Conservation (phyloP, 306 rosid genomes). For the Abrus precatorius region DNA sequence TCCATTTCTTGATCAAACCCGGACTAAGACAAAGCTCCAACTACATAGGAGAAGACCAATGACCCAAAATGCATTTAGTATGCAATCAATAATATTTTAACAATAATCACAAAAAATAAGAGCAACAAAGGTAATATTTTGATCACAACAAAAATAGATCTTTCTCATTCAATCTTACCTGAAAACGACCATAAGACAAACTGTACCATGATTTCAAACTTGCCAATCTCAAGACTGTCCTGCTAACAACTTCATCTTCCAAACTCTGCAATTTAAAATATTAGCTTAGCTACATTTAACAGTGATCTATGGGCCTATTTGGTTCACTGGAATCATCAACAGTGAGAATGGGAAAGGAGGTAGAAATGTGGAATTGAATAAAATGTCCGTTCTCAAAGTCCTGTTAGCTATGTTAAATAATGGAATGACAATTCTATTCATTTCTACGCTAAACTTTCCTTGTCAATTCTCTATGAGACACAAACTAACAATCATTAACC, state of each 20-base stretch:
- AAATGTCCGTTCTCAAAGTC: constrained; percentile 17
- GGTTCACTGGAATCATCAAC: constrained; percentile 28
- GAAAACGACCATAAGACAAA: constrained; percentile 95
- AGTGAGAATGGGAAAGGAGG: constrained; percentile 16
- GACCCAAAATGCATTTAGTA: constrained; percentile 36
- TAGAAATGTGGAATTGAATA: constrained; percentile 7
- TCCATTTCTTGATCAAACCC: constrained; percentile 92
- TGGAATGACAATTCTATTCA: constrained; percentile 24
- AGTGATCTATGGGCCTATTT: constrained; percentile 18
- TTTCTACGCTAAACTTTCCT: constrained; percentile 8
- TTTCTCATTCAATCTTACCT: constrained; percentile 59
- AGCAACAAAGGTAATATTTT: constrained; percentile 24
- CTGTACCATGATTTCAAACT: constrained; percentile 93
- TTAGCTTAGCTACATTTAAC: constrained; percentile 33
- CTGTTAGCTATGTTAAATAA: constrained; percentile 13
- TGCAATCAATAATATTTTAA: constrained; percentile 33
- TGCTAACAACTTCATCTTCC: constrained; percentile 96
- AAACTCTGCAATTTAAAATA: constrained; percentile 73
- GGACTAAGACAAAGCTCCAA: constrained; percentile 95
- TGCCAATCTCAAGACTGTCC: constrained; percentile 82
- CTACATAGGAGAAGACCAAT: constrained; percentile 54
- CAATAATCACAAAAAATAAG: constrained; percentile 37
- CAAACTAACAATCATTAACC: constrained; percentile 28
- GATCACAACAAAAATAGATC: constrained; percentile 3
- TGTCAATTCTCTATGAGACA: constrained; percentile 18